Conservation (phyloP, 2,329 filamentous ascomycete species). For the Aspergillus fumigatiaffinis region DNA sequence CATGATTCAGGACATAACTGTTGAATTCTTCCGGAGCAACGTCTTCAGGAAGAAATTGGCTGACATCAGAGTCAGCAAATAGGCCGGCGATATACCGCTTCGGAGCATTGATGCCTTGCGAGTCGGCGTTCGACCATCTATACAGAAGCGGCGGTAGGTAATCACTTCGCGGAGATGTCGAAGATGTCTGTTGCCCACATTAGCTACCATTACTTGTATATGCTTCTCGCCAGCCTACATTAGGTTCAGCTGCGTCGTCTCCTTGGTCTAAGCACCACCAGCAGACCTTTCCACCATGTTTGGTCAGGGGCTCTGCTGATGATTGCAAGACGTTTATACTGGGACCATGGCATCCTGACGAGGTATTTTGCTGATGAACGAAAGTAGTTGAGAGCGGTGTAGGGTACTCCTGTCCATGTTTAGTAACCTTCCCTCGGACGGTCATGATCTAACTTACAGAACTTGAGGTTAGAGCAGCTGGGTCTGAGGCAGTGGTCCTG, state of each 20-base stretch:
- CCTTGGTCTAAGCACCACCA: constrained; percentile 20
- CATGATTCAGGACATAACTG: constrained; percentile 20
- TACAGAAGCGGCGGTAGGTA: constrained; percentile 29
- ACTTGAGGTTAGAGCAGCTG: background rate
- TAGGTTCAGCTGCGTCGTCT: background rate
- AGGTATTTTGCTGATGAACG: background rate
- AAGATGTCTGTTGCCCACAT: background rate
- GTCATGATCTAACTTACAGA: background rate
- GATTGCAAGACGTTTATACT: background rate
- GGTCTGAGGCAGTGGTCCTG: background rate
- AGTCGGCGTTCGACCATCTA: constrained; percentile 30
- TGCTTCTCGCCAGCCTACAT: background rate
- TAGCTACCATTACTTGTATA: background rate
- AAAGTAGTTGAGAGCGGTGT: background rate
- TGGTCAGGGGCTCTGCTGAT: background rate
- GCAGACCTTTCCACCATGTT: constrained; percentile 16
- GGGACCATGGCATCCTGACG: background rate
- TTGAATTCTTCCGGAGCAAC: constrained; percentile 17
- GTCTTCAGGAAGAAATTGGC: constrained; percentile 11
- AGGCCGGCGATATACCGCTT: constrained; percentile 22
- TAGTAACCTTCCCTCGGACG: background rate
- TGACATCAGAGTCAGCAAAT: constrained; percentile 13
- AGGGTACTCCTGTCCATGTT: background rate
- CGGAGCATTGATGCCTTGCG: constrained; percentile 28
- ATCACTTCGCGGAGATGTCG: background rate